These are phyloP conservation scores for Quercus lobata DNA, from an alignment of 331 rosid species.

Conservation along the genomic window DNA sequence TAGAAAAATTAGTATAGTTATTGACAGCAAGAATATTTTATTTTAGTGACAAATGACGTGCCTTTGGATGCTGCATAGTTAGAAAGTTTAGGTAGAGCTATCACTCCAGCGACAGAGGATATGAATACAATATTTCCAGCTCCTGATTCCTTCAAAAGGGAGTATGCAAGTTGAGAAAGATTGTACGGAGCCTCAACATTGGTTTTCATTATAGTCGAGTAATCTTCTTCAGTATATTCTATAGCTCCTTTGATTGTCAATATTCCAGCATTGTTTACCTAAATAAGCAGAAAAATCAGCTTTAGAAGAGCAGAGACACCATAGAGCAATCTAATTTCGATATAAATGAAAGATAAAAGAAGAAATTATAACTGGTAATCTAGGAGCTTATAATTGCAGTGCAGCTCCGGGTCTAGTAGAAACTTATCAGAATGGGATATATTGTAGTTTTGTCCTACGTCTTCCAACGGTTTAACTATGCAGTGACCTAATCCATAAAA, in stretches of 20 bases:
- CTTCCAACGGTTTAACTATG: too few species aligned
- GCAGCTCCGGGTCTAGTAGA: too few species aligned
- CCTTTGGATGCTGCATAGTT: conserved; percentile 44
- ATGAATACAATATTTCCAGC: conserved; percentile 31
- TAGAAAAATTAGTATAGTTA: neutral
- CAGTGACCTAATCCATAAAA: too few species aligned
- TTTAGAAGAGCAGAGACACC: neutral
- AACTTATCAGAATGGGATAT: too few species aligned
- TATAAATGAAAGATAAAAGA: too few species aligned
- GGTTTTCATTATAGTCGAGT: conserved; percentile 25
- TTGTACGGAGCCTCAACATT: conserved; percentile 52
- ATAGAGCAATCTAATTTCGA: too few species aligned
- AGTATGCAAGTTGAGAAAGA: conserved; percentile 59
- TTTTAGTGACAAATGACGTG: neutral
- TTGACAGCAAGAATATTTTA: neutral
- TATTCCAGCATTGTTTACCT: conserved; percentile 50
- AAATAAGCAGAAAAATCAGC: neutral
- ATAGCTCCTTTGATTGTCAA: neutral
- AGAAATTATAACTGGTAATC: too few species aligned
- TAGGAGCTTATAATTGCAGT: too few species aligned
- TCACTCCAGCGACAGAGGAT: conserved; percentile 31
- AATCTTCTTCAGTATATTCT: conserved; percentile 30
- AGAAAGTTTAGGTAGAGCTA: conserved; percentile 18
- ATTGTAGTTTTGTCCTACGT: too few species aligned
- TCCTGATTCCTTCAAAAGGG: conserved; percentile 44